A percentile compares a stretch with the other conserved stretches of the same genome.
Evolutionary conservation across 2,329 filamentous ascomycete species (phyloP).

Genomic region (Aspergillus intermedius): DNA sequence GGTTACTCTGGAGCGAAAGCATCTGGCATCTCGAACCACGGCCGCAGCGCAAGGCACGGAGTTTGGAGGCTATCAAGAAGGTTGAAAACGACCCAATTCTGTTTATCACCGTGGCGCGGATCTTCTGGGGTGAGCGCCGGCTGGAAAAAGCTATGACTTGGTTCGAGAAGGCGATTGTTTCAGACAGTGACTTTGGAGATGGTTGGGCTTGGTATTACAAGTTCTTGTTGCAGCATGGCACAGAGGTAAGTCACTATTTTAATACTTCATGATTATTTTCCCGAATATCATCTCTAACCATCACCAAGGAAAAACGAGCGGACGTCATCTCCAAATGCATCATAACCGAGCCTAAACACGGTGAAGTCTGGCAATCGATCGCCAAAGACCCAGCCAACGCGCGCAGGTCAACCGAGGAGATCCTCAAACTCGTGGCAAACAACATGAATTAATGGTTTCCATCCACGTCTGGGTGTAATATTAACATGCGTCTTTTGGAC

Average conservation of each 20-base stretch:
- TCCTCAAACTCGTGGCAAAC: slow-evolving; percentile 70
- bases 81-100: slow-evolving; percentile 86
- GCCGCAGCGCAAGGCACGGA: slow-evolving; percentile 85
- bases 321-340: slow-evolving; percentile 79
- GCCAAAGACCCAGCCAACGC: slow-evolving; percentile 82
- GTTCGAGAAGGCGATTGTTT: slow-evolving; percentile 91
- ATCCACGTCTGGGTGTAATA: not conserved
- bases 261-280: slow-evolving; percentile 1
- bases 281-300: slow-evolving; percentile 5
- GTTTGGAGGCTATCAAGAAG: slow-evolving; percentile 92
- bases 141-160: slow-evolving; percentile 92
- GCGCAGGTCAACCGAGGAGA: slow-evolving; percentile 66
- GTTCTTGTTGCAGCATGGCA: slow-evolving; percentile 87
- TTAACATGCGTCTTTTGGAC: not conserved
- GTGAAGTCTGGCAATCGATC: slow-evolving; percentile 82
- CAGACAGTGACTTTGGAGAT: slow-evolving; percentile 83
- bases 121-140: slow-evolving; percentile 90
- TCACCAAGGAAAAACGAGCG: slow-evolving; percentile 63
- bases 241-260: slow-evolving; percentile 46
- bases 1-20: slow-evolving; percentile 84
- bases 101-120: slow-evolving; percentile 85
- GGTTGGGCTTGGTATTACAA: slow-evolving; percentile 98
- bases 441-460: slow-evolving; percentile 8
- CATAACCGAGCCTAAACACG: slow-evolving; percentile 79
- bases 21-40: slow-evolving; percentile 91